Base-by-base conservation (phyloP, 176 grass and related monocot genomes). In the Hsuehochloa calcarea region DNA sequence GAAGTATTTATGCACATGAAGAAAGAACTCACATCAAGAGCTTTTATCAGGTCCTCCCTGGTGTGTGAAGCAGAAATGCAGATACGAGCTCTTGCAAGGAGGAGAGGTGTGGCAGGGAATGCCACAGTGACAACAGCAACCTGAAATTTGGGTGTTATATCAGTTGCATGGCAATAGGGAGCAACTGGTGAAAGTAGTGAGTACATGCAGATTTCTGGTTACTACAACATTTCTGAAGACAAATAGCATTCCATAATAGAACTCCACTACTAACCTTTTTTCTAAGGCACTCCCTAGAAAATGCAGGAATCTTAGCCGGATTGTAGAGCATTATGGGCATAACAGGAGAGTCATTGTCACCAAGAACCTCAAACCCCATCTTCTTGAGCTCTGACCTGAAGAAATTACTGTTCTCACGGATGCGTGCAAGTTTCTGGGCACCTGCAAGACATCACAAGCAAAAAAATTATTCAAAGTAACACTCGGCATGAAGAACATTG, bases 281-380 rank as follows among this genome's bases (percentile, higher is more conserved):
- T 56, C 86, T 86, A 44, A 96, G 88, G 52, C 94, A 96, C 46
- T 96, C 94, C 65, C 94, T 92, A 55, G 91, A 93, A 79, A 96
- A 96, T 26, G 94, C 90, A 71, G 94, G 94, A 35, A 96, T 96
- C 78, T 96, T 96, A 72, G 89, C 94, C 6, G 91, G 94, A 66
- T 96, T 96, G 73, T 96, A 96, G 1, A 96, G 89, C 94, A 96
- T 96, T 80, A 93, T 93, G 47, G 94, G 94, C 91, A 96, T 96
- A 65, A 96, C 86, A 55, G 94, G 94, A 75, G 91, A 96, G 27
- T 96, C 90, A 82, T 96, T 91, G 89, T 97, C 89, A 5, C 94
- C 94, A 70, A 97, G 87, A 88, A 97, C 94, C 85, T 94, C 92
- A 50, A 97, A 94, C 52, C 94, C 94, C 94, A 97, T 94, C 88